Evolutionary conservation across 495 filamentous ascomycete genomes (phyloP).

Genomic region (Rusavskia elegans): DNA sequence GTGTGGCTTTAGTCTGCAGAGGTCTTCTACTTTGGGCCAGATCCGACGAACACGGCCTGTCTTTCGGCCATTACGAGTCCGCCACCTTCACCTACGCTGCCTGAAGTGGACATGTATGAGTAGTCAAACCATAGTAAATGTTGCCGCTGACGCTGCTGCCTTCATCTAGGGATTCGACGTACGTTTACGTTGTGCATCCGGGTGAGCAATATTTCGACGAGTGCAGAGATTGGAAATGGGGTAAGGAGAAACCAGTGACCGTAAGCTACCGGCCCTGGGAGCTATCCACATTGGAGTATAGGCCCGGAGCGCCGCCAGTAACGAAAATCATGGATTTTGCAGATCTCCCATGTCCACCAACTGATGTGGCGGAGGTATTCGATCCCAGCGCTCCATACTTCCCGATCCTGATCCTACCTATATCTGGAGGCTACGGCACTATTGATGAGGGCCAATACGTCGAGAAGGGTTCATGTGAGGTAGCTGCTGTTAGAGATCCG

Average conservation of each 20-base stretch:
- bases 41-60: conserved; percentile 3
- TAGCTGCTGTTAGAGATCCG: background rate
- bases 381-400: background rate
- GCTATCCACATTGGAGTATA: background rate
- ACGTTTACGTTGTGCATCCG: conserved; percentile 1
- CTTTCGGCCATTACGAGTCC: background rate
- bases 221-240: background rate
- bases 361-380: background rate
- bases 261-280: background rate
- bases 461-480: background rate
- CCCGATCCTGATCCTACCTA: background rate
- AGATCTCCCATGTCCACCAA: conserved; percentile 5
- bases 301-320: background rate
- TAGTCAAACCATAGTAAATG: too few relatives aligned
- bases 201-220: background rate
- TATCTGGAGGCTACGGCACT: too few relatives aligned
- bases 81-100: background rate
- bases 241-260: background rate
- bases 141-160: background rate
- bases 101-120: background rate
- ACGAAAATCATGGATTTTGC: background rate
- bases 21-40: conserved; percentile 1
- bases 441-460: too few relatives aligned
- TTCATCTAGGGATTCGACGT: background rate
- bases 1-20: background rate